Conservation (phyloP, 805 yeast species). For the Nakazawaea wickerhamii region DNA sequence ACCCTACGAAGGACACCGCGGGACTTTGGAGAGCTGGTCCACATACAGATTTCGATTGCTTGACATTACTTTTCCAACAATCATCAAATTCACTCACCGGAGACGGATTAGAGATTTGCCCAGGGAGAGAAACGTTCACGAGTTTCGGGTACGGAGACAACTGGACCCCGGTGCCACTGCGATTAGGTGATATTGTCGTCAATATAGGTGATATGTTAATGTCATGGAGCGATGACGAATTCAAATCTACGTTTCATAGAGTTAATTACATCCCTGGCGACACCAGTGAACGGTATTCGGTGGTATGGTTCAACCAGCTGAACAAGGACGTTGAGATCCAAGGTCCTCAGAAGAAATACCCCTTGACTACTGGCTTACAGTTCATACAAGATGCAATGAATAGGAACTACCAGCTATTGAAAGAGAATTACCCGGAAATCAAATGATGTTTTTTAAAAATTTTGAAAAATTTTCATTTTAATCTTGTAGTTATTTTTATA, state of each 20-base stretch:
- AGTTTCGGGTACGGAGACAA: constrained; percentile 29
- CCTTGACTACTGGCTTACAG: constrained; percentile 25
- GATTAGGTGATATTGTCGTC: constrained; percentile 29
- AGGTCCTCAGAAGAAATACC: constrained; percentile 24
- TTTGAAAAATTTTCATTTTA: constrained; percentile 5
- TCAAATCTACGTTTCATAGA: constrained; percentile 31
- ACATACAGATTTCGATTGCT: constrained; percentile 31
- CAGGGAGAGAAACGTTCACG: constrained; percentile 31
- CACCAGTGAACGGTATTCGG: constrained; percentile 25
- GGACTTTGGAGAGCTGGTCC: constrained; percentile 32
- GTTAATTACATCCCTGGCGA: constrained; percentile 28
- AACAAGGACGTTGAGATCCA: constrained; percentile 27
- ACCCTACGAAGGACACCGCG: constrained; percentile 23
- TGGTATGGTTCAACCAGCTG: constrained; percentile 33
- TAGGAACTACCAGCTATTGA: constrained; percentile 19
- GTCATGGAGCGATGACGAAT: constrained; percentile 31
- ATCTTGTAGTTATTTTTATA: constrained; percentile 12
- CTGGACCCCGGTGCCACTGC: constrained; percentile 30
- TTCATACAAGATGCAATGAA: constrained; percentile 31
- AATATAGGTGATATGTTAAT: constrained; percentile 34
- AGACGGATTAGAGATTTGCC: constrained; percentile 32
- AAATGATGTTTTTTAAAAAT: background rate
- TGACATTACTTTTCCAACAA: constrained; percentile 30
- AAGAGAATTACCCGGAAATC: constrained; percentile 5
- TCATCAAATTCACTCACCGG: constrained; percentile 18